These are phyloP conservation scores for Paracamarosporium sp. DNA, from an alignment of 2,329 filamentous ascomycete species.

Conservation along the genomic window DNA sequence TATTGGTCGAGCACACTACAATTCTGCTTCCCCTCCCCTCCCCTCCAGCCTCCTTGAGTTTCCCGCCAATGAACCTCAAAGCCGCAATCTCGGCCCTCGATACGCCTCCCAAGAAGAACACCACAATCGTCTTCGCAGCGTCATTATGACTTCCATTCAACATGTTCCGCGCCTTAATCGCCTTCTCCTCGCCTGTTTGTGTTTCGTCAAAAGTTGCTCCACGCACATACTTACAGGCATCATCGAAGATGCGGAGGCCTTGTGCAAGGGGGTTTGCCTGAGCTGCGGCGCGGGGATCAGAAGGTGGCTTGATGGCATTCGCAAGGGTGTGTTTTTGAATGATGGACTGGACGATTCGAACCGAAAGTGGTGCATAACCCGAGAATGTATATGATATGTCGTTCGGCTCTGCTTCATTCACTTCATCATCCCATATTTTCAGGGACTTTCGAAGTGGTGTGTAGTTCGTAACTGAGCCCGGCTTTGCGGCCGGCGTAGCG, in stretches of 20 bases:
- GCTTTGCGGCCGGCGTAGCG: slow-evolving; percentile 51
- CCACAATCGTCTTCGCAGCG: slow-evolving; percentile 79
- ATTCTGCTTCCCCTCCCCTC: slow-evolving; percentile 75
- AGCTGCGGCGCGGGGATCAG: slow-evolving; percentile 39
- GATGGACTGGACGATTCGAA: slow-evolving; percentile 90
- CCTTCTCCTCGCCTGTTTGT: slow-evolving; percentile 92
- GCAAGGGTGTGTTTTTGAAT: slow-evolving; percentile 85
- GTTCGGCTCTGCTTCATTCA: slow-evolving; percentile 91
- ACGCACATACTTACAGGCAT: slow-evolving; percentile 83
- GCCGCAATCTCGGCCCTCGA: slow-evolving; percentile 97
- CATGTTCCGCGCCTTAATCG: slow-evolving; percentile 82
- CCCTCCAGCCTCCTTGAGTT: slow-evolving; percentile 71
- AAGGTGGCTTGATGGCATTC: slow-evolving; percentile 62
- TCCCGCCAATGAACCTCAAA: slow-evolving; percentile 83
- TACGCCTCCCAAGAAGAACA: slow-evolving; percentile 98
- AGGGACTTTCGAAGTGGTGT: slow-evolving; percentile 84
- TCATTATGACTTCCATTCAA: slow-evolving; percentile 69
- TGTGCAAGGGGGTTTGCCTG: slow-evolving; percentile 68
- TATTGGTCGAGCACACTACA: slow-evolving; percentile 89
- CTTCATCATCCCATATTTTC: slow-evolving; percentile 91
- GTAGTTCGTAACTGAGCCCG: slow-evolving; percentile 75
- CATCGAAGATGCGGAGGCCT: slow-evolving; percentile 94
- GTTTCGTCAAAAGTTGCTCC: slow-evolving; percentile 91
- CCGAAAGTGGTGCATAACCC: slow-evolving; percentile 91
- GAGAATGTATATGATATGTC: slow-evolving; percentile 98